Evolutionary conservation across 2,329 filamentous ascomycete species (phyloP).

Genomic region (Pezicula neosporulosa): DNA sequence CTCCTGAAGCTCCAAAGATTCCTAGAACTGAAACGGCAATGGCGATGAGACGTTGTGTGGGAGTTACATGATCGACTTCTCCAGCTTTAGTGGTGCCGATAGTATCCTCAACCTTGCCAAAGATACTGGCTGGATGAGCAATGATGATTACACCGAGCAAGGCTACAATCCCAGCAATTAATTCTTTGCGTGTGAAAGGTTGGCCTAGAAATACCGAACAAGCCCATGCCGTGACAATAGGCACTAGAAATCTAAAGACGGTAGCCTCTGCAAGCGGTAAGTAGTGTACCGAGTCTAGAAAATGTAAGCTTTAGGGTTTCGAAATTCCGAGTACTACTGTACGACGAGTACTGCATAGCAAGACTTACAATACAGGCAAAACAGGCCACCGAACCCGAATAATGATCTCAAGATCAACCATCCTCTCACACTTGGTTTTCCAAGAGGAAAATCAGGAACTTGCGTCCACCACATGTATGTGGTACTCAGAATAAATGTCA

Average conservation of each 20-base stretch:
- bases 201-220: slow-evolving; percentile 73
- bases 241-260: slow-evolving; percentile 83
- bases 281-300: slow-evolving; percentile 50
- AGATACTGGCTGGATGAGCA: slow-evolving; percentile 50
- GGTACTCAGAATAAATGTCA: slow-evolving; percentile 21
- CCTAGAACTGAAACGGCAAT: slow-evolving; percentile 72
- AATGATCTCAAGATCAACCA: slow-evolving; percentile 67
- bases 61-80: slow-evolving; percentile 15
- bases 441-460: slow-evolving; percentile 69
- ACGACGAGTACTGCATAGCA: not conserved
- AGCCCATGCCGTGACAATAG: slow-evolving; percentile 75
- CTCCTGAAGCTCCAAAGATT: slow-evolving; percentile 70
- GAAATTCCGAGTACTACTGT: not conserved
- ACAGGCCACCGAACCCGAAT: slow-evolving; percentile 74
- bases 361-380: slow-evolving; percentile 43
- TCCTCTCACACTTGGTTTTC: slow-evolving; percentile 59
- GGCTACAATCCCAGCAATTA: slow-evolving; percentile 72
- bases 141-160: slow-evolving; percentile 80
- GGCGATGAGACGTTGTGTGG: slow-evolving; percentile 47
- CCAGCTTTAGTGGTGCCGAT: slow-evolving; percentile 5
- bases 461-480: slow-evolving; percentile 72
- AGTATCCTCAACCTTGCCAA: slow-evolving; percentile 12
- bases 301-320: not conserved
- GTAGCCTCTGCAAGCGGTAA: slow-evolving; percentile 84
- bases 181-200: slow-evolving; percentile 73